phyloP scores from a whole-genome alignment of 1,284 basidiomycete species.

The Marasmius sp. region DNA sequence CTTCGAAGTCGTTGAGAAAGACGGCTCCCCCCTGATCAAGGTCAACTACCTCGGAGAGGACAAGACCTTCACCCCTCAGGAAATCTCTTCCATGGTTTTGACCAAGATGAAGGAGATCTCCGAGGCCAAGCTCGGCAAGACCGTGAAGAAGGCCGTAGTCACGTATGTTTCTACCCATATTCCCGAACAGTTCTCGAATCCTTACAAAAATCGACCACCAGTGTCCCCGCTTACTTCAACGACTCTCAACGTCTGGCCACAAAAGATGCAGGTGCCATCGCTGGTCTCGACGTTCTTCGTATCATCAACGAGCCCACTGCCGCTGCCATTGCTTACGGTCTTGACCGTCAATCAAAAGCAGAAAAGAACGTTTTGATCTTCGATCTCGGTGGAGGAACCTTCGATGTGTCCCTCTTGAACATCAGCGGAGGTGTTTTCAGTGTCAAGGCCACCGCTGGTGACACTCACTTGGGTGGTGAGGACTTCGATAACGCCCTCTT shows the following conservation, averaged over 20 bases:
- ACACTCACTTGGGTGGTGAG: constrained; percentile 97
- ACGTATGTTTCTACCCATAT: constrained; percentile 52
- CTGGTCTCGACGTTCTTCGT: constrained; percentile 93
- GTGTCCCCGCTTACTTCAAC: constrained; percentile 96
- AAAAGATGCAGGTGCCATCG: constrained; percentile 92
- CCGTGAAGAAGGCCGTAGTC: constrained; percentile 94
- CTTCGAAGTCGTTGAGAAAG: constrained; percentile 92
- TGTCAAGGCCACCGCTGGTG: constrained; percentile 97
- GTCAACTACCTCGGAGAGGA: constrained; percentile 93
- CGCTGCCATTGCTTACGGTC: constrained; percentile 93
- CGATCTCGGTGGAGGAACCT: constrained; percentile 98
- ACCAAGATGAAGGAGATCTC: constrained; percentile 99
- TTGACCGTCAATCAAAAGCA: constrained; percentile 83
- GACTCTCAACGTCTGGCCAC: constrained; percentile 95
- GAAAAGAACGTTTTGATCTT: constrained; percentile 99
- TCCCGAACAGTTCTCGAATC: neutral
- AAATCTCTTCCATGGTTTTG: constrained; percentile 99
- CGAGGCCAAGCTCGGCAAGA: constrained; percentile 96
- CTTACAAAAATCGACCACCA: constrained; percentile 25
- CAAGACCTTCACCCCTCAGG: constrained; percentile 95
- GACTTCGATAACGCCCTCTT: constrained; percentile 98
- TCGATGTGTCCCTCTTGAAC: constrained; percentile 97
- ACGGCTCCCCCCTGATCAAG: constrained; percentile 94
- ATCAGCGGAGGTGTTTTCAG: constrained; percentile 97
- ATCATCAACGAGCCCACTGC: constrained; percentile 98